Conservation (phyloP, 2,329 filamentous ascomycete species). For the Juglanconis oblonga region DNA sequence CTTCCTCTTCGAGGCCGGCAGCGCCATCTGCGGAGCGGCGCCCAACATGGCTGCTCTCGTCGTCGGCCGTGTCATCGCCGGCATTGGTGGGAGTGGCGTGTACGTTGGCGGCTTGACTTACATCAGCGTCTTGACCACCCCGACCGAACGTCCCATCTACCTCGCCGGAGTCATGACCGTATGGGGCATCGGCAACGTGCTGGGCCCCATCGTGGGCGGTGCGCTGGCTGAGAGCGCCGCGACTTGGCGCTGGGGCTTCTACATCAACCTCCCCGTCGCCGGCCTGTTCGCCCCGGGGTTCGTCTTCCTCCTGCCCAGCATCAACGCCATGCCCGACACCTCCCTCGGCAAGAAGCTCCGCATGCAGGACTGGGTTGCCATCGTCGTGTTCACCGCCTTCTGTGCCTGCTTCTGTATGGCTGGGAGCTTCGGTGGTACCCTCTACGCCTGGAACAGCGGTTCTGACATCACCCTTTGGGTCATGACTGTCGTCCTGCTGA, state of each 20-base stretch:
- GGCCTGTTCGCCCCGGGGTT: conserved; percentile 29
- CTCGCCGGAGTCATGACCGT: conserved; percentile 20
- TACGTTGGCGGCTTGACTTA: conserved; percentile 30
- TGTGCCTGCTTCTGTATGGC: no score
- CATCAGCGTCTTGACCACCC: conserved; percentile 23
- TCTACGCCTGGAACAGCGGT: no score
- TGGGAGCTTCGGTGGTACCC: no score
- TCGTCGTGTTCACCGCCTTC: no score
- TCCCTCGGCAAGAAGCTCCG: no score
- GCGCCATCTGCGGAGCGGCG: conserved; percentile 36
- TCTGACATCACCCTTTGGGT: no score
- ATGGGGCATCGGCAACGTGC: conserved; percentile 39
- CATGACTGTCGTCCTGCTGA: no score
- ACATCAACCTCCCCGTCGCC: conserved; percentile 52
- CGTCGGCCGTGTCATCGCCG: conserved; percentile 39
- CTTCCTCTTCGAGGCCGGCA: conserved; percentile 18
- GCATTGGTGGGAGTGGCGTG: conserved; percentile 38
- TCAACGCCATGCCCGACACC: not conserved
- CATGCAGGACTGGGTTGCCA: no score
- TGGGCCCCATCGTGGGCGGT: conserved; percentile 42
- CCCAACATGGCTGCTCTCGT: conserved; percentile 42
- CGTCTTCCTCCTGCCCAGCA: conserved; percentile 27
- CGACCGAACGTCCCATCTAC: conserved; percentile 25
- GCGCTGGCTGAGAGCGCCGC: conserved; percentile 35
- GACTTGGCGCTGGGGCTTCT: conserved; percentile 44